These are phyloP conservation scores for Penicillium tannophilum DNA, from an alignment of 495 filamentous ascomycete genomes.

Conservation along the genomic window DNA sequence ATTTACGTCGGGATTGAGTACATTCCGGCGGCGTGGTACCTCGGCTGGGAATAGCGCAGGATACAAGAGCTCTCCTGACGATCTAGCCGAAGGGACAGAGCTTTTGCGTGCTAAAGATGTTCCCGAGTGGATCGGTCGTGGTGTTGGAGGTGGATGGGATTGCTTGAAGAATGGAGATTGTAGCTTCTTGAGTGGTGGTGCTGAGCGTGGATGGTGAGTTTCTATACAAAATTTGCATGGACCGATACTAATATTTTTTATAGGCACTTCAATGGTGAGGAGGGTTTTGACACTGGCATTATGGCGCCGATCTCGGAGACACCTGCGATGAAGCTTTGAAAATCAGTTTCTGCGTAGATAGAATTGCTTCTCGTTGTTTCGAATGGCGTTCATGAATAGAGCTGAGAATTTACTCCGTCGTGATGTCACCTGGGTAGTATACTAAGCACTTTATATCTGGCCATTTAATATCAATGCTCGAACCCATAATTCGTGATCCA, in stretches of 20 bases:
- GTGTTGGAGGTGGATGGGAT: conserved; percentile 79
- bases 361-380: not conserved
- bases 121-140: conserved; percentile 62
- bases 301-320: conserved; percentile 31
- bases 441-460: too few species aligned
- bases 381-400: not conserved
- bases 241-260: conserved; percentile 13
- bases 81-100: conserved; percentile 36
- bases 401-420: too few species aligned
- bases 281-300: conserved; percentile 60
- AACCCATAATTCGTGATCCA: too few species aligned
- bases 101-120: conserved; percentile 30
- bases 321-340: conserved; percentile 18
- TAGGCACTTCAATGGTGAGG: conserved; percentile 78
- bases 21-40: conserved; percentile 46
- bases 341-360: not conserved
- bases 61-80: not conserved
- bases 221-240: not conserved
- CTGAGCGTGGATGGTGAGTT: conserved; percentile 87
- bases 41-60: not conserved
- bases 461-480: too few species aligned
- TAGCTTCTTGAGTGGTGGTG: conserved; percentile 72
- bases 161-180: conserved; percentile 82
- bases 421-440: too few species aligned
- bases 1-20: conserved; percentile 82